Conservation (phyloP, 768 basidiomycete genomes). For the Pisolithus orientalis region DNA sequence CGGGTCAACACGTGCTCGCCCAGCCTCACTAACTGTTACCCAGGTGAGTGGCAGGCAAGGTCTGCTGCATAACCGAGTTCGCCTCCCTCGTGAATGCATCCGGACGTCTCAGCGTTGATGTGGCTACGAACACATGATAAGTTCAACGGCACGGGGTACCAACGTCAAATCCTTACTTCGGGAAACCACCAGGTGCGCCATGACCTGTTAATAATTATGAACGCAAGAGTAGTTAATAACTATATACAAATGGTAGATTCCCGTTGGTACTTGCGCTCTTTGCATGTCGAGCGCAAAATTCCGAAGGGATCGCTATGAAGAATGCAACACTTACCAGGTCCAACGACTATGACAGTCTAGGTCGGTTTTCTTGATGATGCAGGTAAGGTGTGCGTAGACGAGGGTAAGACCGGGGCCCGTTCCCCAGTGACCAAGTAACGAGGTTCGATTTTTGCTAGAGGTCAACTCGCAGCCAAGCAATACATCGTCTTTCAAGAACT, state of each 20-base stretch:
- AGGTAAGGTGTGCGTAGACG: conserved; percentile 65
- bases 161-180: conserved; percentile 40
- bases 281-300: too few relatives aligned
- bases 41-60: too few relatives aligned
- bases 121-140: conserved; percentile 37
- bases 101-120: conserved; percentile 84
- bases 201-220: conserved; percentile 40
- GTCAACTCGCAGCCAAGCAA: conserved; percentile 55
- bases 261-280: too few relatives aligned
- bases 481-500: conserved; percentile 72
- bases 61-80: conserved; percentile 75
- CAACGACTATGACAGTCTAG: conserved; percentile 72
- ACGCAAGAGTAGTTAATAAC: not conserved
- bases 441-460: conserved; percentile 67
- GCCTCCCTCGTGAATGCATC: conserved; percentile 86
- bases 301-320: too few relatives aligned
- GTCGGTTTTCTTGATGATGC: conserved; percentile 52
- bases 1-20: too few relatives aligned
- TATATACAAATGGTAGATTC: too few relatives aligned
- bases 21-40: too few relatives aligned
- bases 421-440: conserved; percentile 82
- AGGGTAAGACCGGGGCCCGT: conserved; percentile 75
- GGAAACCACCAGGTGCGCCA: conserved; percentile 85
- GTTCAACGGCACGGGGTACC: not conserved
- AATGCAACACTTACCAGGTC: conserved; percentile 47